These are phyloP conservation scores for Ogataea minuta DNA, from an alignment of 805 yeast genomes.

Conservation along the genomic window DNA sequence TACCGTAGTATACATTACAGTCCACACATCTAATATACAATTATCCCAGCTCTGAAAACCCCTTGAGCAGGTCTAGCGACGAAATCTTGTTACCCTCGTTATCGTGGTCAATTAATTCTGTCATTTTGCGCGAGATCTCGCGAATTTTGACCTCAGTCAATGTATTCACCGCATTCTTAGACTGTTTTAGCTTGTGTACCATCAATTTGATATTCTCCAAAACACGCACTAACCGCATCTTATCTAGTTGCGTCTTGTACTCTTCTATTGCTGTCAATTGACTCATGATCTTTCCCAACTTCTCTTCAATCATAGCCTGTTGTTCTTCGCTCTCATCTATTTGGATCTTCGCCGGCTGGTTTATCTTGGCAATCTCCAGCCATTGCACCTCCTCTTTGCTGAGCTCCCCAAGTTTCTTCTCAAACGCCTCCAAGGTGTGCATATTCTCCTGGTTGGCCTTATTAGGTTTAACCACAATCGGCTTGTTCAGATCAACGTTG, in stretches of 20 bases:
- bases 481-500: slow-evolving; percentile 29
- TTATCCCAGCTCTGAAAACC: slow-evolving; percentile 28
- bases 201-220: slow-evolving; percentile 39
- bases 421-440: slow-evolving; percentile 46
- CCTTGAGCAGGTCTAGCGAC: slow-evolving; percentile 35
- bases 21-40: slow-evolving; percentile 18
- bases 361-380: slow-evolving; percentile 24
- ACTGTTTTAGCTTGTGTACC: slow-evolving; percentile 27
- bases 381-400: slow-evolving; percentile 48
- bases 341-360: slow-evolving; percentile 16
- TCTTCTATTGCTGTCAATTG: slow-evolving; percentile 15
- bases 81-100: slow-evolving; percentile 29
- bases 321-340: slow-evolving; percentile 6
- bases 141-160: slow-evolving; percentile 23
- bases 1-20: slow-evolving; percentile 10
- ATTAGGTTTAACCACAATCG: slow-evolving; percentile 49
- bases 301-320: slow-evolving; percentile 8
- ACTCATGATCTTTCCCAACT: slow-evolving; percentile 17
- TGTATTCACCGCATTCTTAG: slow-evolving; percentile 22
- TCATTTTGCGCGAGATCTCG: slow-evolving; percentile 22
- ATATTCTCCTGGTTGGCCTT: slow-evolving; percentile 55
- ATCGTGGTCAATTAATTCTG: slow-evolving; percentile 21
- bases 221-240: slow-evolving; percentile 12
- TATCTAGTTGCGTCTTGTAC: slow-evolving; percentile 10
- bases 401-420: slow-evolving; percentile 42